These are phyloP conservation scores for Mycosphaerella arachidis DNA, from an alignment of 2,329 filamentous ascomycete species.

Conservation along the genomic window DNA sequence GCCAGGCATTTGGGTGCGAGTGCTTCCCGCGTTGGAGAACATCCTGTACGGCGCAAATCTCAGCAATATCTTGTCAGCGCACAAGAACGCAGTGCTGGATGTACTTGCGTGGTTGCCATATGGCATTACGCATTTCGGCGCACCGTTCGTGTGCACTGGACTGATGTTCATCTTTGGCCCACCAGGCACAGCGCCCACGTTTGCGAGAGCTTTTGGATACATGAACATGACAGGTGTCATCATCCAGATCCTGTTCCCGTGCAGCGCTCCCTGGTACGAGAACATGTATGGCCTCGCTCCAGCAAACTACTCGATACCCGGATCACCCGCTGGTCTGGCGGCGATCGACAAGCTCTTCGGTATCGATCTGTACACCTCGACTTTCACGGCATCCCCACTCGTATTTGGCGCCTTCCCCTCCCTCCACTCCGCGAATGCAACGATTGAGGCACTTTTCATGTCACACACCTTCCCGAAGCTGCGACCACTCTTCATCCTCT, in stretches of 20 bases:
- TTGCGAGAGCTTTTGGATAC: constrained; percentile 84
- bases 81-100: constrained; percentile 78
- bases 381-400: constrained; percentile 82
- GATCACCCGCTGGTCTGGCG: constrained; percentile 82
- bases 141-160: constrained; percentile 71
- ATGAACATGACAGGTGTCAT: constrained; percentile 84
- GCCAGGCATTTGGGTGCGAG: constrained; percentile 91
- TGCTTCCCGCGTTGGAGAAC: constrained; percentile 90
- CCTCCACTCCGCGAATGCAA: constrained; percentile 83
- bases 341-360: constrained; percentile 87
- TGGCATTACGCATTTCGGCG: constrained; percentile 83
- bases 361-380: constrained; percentile 86
- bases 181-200: constrained; percentile 78
- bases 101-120: constrained; percentile 91
- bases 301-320: constrained; percentile 85
- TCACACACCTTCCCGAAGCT: constrained; percentile 84
- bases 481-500: constrained; percentile 72
- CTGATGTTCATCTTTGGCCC: constrained; percentile 86
- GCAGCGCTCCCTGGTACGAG: constrained; percentile 96
- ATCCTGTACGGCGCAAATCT: constrained; percentile 94
- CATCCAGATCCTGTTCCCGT: constrained; percentile 86
- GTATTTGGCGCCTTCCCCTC: constrained; percentile 96
- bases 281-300: constrained; percentile 85
- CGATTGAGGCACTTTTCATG: constrained; percentile 87
- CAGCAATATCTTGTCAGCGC: constrained; percentile 89